A percentile compares a stretch with the other conserved stretches of the same genome.
phyloP scores from a whole-genome alignment of 176 grass and related monocot species.

The Cocos nucifera region DNA sequence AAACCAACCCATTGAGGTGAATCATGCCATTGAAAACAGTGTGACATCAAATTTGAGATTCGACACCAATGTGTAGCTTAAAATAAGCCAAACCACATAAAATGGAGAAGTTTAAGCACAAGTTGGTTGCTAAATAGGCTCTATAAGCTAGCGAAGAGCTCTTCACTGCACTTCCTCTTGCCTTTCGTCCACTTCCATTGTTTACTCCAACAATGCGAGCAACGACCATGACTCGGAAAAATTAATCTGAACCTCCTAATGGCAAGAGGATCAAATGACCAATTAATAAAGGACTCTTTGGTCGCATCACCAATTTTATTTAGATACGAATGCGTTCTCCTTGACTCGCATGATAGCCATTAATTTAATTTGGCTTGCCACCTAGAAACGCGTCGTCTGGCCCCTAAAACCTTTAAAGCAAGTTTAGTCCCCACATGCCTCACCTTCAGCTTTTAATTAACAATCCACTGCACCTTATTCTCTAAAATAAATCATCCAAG shows the following conservation, averaged over 20 bases:
- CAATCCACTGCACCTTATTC: background rate
- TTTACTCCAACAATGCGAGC: no score
- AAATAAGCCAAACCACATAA: background rate
- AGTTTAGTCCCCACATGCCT: background rate
- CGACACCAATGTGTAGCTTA: background rate
- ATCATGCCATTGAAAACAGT: background rate
- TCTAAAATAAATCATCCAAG: no score
- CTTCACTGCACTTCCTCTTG: no score
- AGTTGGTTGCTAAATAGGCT: no score
- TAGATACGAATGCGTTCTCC: background rate
- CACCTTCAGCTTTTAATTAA: background rate
- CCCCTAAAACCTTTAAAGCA: background rate
- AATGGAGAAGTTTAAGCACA: no score
- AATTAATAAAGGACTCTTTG: background rate
- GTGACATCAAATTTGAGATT: background rate
- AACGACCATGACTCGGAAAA: no score
- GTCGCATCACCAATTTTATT: background rate
- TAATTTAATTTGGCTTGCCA: background rate
- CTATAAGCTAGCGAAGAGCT: no score
- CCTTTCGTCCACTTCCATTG: no score
- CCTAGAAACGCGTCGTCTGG: background rate
- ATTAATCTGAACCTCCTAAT: no score
- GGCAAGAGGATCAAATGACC: no score
- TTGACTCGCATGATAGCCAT: background rate
- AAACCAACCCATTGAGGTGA: background rate